phyloP scores from a whole-genome alignment of 257 asterid species.

The Eucommia ulmoides region DNA sequence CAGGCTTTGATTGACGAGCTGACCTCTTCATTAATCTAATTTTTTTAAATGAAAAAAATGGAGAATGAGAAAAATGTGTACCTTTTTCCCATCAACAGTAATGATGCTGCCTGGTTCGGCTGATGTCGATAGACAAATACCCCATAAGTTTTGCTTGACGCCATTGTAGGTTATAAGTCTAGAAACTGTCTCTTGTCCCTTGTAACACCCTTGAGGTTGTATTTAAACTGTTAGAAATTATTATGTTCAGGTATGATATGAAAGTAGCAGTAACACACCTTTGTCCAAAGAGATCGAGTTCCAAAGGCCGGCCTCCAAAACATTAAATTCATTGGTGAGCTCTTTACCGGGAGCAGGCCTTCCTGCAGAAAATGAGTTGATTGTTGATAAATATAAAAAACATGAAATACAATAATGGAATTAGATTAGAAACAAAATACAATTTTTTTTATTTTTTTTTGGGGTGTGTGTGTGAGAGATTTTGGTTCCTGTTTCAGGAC shows the following conservation, averaged over 20 bases:
- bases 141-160: slow-evolving; percentile 87
- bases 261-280: slow-evolving; percentile 42
- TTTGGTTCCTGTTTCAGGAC: too few species aligned
- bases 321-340: slow-evolving; percentile 81
- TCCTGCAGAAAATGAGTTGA: slow-evolving; percentile 65
- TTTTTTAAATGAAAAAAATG: slow-evolving; percentile 1
- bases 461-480: too few species aligned
- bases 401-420: too few species aligned
- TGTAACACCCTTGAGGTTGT: slow-evolving; percentile 69
- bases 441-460: too few species aligned
- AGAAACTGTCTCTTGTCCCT: slow-evolving; percentile 95
- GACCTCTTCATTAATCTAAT: neutral
- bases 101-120: slow-evolving; percentile 69
- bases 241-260: too few species aligned
- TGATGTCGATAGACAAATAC: slow-evolving; percentile 53
- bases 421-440: too few species aligned
- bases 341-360: slow-evolving; percentile 91
- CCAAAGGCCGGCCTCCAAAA: slow-evolving; percentile 94
- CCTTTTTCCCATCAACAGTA: slow-evolving; percentile 74
- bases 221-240: too few species aligned
- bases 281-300: slow-evolving; percentile 77
- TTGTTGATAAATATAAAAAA: too few species aligned
- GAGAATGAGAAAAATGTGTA: slow-evolving; percentile 13
- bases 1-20: neutral
- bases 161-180: slow-evolving; percentile 93